Base-by-base conservation (phyloP, 1,284 basidiomycete species). In the Xanthoconium separans region DNA sequence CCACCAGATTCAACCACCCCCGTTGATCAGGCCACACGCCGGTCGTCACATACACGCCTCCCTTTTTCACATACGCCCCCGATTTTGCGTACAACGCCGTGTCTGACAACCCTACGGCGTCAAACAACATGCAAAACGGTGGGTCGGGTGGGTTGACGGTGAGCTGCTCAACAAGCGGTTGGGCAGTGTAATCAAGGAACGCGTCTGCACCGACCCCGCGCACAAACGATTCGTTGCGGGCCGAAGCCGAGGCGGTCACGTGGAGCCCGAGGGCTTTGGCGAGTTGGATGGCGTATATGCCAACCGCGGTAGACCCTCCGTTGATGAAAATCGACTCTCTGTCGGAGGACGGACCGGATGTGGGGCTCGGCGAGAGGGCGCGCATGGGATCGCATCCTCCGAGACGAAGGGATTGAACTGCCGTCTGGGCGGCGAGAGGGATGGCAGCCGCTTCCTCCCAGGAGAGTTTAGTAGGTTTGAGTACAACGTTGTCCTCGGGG, bases 261-360 rank as follows among this genome's bases (percentile, higher is more conserved):
- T 66, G 77, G 40, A 79, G 76, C 0, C 83, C 82, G 54, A 76
- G 73, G 2, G 77, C 73, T 57, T 84, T 85, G 2, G 85, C 84
- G 29, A 89, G 71, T 62, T 89, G 85, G 40, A 88, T 81, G 0
- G 81, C 85, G 54, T 78, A 77, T 27, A 75, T 74, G 0, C 87
- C 89, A 1, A 88, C 84, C 3, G 80, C 71, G 2, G 83, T 80
- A 18, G 80, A 83, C 0, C 84, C 87, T 0, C 88, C 87, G 44
- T 87, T 83, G 56, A 90, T 73, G 56, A 89, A 78, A 6, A 90
- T 71, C 1, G 72, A 74, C 57, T 81, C 79, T 1, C 77, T 76
- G 3, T 16, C 11, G 27, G 31, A 6, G 37, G 37, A 1, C 37
- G 18, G 4, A 57, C 80, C 68, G 1, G 72, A 73, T 13, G 69